Conservation (phyloP, 495 filamentous ascomycete species). For the Melanomma pulvis-pyrius region DNA sequence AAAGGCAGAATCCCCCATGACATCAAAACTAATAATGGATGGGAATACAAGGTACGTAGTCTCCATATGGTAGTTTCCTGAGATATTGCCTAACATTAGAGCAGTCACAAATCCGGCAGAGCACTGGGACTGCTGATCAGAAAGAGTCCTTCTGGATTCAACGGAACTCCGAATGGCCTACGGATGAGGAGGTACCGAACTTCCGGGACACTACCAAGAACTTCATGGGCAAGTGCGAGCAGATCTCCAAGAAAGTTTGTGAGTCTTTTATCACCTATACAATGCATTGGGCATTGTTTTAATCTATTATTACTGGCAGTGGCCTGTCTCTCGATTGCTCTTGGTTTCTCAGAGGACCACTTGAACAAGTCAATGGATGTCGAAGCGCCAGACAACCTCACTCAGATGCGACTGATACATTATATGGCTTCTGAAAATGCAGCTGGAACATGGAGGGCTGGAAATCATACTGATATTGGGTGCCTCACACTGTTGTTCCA, state of each 20-base stretch:
- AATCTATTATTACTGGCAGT: too few relatives aligned
- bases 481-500: constrained; percentile 70
- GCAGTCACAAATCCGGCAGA: constrained; percentile 65
- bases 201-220: constrained; percentile 50
- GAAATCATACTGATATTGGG: constrained; percentile 67
- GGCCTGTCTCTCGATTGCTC: constrained; percentile 60
- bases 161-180: constrained; percentile 60
- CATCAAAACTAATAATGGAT: constrained; percentile 58
- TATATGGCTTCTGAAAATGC: too few relatives aligned
- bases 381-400: too few relatives aligned
- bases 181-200: constrained; percentile 52
- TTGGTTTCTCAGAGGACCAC: constrained; percentile 60
- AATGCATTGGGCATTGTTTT: too few relatives aligned
- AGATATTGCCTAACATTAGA: too few relatives aligned
- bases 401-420: constrained; percentile 56
- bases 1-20: constrained; percentile 61
- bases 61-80: too few relatives aligned
- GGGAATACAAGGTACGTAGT: constrained; percentile 63
- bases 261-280: too few relatives aligned
- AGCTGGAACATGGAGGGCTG: too few relatives aligned
- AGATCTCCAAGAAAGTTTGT: constrained; percentile 57
- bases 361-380: constrained; percentile 61
- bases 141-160: constrained; percentile 69
- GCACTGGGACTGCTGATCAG: constrained; percentile 61
- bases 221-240: constrained; percentile 60